Percentiles rank a stretch among this genome's conserved stretches.
Conservation (phyloP, 108 stramenopile genomes). For the Aurantiochytrium sp. region DNA sequence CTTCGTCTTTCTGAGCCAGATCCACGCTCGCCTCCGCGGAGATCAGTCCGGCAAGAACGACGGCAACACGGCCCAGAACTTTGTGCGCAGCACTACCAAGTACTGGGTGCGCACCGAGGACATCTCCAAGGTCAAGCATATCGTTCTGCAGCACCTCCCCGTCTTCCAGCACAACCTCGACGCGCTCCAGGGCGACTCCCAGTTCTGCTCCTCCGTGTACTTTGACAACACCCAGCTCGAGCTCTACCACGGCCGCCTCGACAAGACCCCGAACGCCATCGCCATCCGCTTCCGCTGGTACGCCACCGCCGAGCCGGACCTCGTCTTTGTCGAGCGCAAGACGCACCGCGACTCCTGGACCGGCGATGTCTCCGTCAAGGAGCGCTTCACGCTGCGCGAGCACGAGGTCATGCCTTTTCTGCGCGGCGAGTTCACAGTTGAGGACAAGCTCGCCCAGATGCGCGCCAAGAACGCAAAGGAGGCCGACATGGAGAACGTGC, state of each 20-base stretch:
- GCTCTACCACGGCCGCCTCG: slow-evolving; percentile 88
- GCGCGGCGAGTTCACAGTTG: slow-evolving; percentile 75
- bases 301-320: slow-evolving; percentile 58
- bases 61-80: slow-evolving; percentile 69
- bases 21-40: slow-evolving; percentile 66
- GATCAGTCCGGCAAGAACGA: slow-evolving; percentile 74
- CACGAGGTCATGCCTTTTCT: slow-evolving; percentile 53
- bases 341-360: slow-evolving; percentile 97
- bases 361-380: slow-evolving; percentile 91
- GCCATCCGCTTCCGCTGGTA: slow-evolving; percentile 92
- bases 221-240: slow-evolving; percentile 56
- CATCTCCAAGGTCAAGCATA: slow-evolving; percentile 84
- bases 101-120: slow-evolving; percentile 96
- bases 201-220: slow-evolving; percentile 88
- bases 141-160: slow-evolving; percentile 82
- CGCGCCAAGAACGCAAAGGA: slow-evolving; percentile 69
- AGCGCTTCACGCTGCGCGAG: slow-evolving; percentile 72
- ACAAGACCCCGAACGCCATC: slow-evolving; percentile 90
- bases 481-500: slow-evolving; percentile 56
- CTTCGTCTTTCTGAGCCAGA: slow-evolving; percentile 74
- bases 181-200: slow-evolving; percentile 74
- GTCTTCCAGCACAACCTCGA: slow-evolving; percentile 84
- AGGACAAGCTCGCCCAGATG: slow-evolving; percentile 70
- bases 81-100: slow-evolving; percentile 83
- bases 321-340: slow-evolving; percentile 93